phyloP scores from a whole-genome alignment of 2,329 filamentous ascomycete genomes.

The Epichloe uncinata region DNA sequence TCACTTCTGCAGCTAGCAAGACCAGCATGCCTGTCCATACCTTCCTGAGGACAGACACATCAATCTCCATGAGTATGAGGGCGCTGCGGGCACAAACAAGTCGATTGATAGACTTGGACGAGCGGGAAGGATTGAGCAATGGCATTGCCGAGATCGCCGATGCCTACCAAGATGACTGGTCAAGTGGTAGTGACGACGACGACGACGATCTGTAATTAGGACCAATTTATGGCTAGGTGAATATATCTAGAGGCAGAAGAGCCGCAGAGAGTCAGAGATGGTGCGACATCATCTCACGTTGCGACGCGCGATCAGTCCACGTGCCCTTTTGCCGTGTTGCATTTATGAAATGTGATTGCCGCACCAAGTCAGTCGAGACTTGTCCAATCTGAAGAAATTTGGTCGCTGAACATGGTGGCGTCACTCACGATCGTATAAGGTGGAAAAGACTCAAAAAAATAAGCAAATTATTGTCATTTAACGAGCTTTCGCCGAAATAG shows the following conservation, averaged over 20 bases:
- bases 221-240: not conserved
- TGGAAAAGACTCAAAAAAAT: not conserved
- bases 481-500: not conserved
- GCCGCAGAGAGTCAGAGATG: not conserved
- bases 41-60: constrained; percentile 60
- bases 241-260: not conserved
- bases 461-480: not conserved
- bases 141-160: constrained; percentile 72
- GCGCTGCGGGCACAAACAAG: constrained; percentile 49
- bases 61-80: constrained; percentile 57
- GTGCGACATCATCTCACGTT: not conserved
- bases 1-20: constrained; percentile 30
- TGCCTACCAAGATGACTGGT: constrained; percentile 81
- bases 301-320: not conserved
- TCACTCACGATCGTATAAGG: not conserved
- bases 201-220: constrained; percentile 40
- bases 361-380: not conserved
- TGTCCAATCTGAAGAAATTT: not conserved
- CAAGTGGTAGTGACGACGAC: constrained; percentile 58
- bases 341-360: not conserved
- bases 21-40: constrained; percentile 31
- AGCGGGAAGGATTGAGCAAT: constrained; percentile 73
- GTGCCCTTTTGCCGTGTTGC: not conserved
- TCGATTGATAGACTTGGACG: constrained; percentile 55
- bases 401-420: not conserved